These are phyloP conservation scores for Ceratobasidium sp. DNA, from an alignment of 1,284 basidiomycete genomes.

Conservation along the genomic window DNA sequence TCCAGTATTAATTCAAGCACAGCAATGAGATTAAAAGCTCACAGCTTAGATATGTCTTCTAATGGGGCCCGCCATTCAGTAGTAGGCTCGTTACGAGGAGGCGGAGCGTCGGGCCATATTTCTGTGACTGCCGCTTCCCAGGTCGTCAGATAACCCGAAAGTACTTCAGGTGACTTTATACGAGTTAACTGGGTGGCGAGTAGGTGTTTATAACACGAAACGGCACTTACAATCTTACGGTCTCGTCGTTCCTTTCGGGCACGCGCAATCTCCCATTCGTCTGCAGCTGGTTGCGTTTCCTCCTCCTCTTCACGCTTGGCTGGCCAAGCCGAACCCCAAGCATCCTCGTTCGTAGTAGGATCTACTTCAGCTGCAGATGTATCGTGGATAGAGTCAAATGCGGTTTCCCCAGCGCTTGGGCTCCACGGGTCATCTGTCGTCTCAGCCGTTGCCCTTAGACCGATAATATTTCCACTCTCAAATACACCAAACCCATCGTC, in stretches of 20 bases:
- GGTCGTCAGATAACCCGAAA: slow-evolving; percentile 30
- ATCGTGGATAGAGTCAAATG: slow-evolving; percentile 28
- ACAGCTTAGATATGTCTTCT: slow-evolving; percentile 39
- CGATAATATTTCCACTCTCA: slow-evolving; percentile 7
- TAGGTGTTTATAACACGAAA: background rate
- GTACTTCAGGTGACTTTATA: slow-evolving; percentile 33
- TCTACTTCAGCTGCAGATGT: slow-evolving; percentile 6
- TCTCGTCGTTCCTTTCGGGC: slow-evolving; percentile 28
- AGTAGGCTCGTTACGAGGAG: slow-evolving; percentile 32
- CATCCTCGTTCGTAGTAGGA: slow-evolving; percentile 12
- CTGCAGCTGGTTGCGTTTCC: slow-evolving; percentile 28
- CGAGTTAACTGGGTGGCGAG: background rate
- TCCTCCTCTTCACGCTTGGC: slow-evolving; percentile 6
- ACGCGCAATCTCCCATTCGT: slow-evolving; percentile 41
- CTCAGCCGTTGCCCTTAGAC: slow-evolving; percentile 4
- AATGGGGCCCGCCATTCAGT: slow-evolving; percentile 36
- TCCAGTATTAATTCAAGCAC: background rate
- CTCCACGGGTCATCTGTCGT: slow-evolving; percentile 38
- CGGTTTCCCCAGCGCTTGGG: slow-evolving; percentile 20
- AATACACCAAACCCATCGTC: slow-evolving; percentile 42
- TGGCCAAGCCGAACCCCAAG: slow-evolving; percentile 30
- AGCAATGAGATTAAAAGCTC: background rate
- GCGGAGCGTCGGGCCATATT: slow-evolving; percentile 38
- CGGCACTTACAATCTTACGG: slow-evolving; percentile 32
- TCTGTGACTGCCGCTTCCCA: slow-evolving; percentile 36